Base-by-base conservation (phyloP, 768 basidiomycete species). In the Polyporus arcularius region DNA sequence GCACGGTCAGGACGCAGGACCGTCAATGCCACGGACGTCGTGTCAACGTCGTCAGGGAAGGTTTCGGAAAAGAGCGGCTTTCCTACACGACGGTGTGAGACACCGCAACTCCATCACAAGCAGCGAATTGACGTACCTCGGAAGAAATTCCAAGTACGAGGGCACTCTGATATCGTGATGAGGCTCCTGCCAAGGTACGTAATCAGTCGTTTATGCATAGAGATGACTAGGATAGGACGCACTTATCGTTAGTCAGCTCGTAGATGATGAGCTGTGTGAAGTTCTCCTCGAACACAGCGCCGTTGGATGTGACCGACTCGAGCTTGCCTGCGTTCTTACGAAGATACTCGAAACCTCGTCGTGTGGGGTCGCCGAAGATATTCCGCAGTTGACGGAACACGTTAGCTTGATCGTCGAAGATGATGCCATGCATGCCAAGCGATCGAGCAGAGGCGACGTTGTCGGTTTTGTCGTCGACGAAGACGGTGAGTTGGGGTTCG, bases 391-490 rank as follows among this genome's bases (percentile, higher is more conserved):
- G 69, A 8, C 80, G 80, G 31, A 75, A 73, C 42, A 84, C 82
- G 30, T 71, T 70, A 0, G 67, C 70, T 9, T 70, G 66, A 31
- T 76, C 68, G 52, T 83, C 79, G 56, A 62, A 68, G 28, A 85
- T 73, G 61, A 86, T 78, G 4, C 85, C 85, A 42, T 79, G 74
- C 49, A 86, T 73, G 9, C 85, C 85, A 9, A 86, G 72, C 0
- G 83, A 85, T 4, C 82, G 79, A 9, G 85, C 85, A 2, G 82
- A 77, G 8, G 85, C 65, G 4, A 87, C 81, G 58, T 86, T 86
- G 64, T 85, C 85, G 11, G 76, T 73, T 58, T 83, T 82, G 72
- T 86, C 85, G 53, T 87, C 85, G 10, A 87, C 79, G 64, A 86
- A 86, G 32, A 85, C 80, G 0, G 79, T 78, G 1, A 70, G 73